These are phyloP conservation scores for Scenedesmus sp. DNA, from an alignment of 163 green algal genomes.

Conservation along the genomic window DNA sequence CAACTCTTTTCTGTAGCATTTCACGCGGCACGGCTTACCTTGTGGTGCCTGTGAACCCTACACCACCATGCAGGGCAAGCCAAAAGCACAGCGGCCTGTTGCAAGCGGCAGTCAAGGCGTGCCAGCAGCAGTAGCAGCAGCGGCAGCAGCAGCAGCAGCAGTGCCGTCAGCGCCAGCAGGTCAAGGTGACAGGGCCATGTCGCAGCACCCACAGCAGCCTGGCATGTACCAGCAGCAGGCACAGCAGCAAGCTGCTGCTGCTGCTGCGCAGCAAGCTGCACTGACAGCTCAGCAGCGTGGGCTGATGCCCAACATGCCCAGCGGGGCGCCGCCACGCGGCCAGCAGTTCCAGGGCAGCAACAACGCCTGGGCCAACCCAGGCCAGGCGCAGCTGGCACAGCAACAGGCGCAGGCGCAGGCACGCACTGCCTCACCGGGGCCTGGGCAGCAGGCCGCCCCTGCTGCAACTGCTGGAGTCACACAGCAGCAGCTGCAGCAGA, in stretches of 20 bases:
- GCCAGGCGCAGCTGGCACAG: not conserved
- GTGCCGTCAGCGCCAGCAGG: not conserved
- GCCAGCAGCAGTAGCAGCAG: not conserved
- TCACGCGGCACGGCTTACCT: not conserved
- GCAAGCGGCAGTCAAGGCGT: not conserved
- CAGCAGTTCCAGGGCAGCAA: conserved; percentile 29
- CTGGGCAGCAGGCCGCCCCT: not conserved
- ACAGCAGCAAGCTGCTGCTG: not conserved
- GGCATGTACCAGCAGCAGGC: conserved; percentile 7
- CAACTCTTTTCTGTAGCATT: not conserved
- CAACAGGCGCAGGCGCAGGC: not conserved
- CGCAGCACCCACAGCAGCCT: conserved; percentile 14
- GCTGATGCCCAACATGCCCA: not conserved
- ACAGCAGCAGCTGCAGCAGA: not conserved
- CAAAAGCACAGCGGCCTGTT: not conserved
- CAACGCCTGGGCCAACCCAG: conserved; percentile 1
- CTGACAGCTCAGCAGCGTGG: not conserved
- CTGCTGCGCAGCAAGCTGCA: not conserved
- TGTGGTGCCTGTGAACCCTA: not conserved
- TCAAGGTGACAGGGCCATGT: not conserved
- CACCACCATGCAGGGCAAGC: not conserved
- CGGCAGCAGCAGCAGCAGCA: conserved; percentile 38
- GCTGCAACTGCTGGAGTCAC: not conserved
- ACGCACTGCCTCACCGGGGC: not conserved
- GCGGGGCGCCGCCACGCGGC: not conserved